Percentiles rank a stretch among this genome's conserved stretches.
These are phyloP conservation scores for Lasiosphaeris hirsuta DNA, from an alignment of 495 filamentous ascomycete species.

Conservation along the genomic window DNA sequence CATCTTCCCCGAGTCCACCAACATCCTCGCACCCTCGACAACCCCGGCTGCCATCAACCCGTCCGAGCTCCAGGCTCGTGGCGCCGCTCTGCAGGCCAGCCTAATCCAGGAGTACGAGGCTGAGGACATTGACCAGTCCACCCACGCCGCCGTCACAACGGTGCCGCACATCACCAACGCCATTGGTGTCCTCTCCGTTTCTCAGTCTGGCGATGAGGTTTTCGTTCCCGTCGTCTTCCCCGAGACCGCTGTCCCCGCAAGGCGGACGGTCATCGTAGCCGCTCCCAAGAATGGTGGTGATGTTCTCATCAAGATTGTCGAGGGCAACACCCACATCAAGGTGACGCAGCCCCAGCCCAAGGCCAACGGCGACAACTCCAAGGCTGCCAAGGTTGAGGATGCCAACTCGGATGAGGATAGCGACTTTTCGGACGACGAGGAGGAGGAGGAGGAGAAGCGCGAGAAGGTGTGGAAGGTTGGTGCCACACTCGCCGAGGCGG, in stretches of 20 bases:
- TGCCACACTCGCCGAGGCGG: conserved; percentile 79
- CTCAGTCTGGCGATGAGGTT: conserved; percentile 54
- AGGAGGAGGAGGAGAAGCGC: conserved; percentile 81
- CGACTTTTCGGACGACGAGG: conserved; percentile 61
- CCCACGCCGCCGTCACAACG: conserved; percentile 90
- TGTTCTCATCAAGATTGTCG: conserved; percentile 79
- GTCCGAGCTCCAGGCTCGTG: conserved; percentile 80
- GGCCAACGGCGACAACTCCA: conserved; percentile 52
- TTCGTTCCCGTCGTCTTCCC: conserved; percentile 77
- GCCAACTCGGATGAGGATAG: conserved; percentile 53
- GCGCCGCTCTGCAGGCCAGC: conserved; percentile 92
- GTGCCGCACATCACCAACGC: conserved; percentile 85
- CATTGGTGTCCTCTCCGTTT: conserved; percentile 80
- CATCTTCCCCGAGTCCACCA: conserved; percentile 78
- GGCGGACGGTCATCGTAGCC: conserved; percentile 72
- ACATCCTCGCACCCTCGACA: conserved; percentile 79
- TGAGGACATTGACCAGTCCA: conserved; percentile 92
- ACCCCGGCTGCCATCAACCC: conserved; percentile 79
- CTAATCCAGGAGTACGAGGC: conserved; percentile 87
- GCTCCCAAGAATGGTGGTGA: conserved; percentile 76
- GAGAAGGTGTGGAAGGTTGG: conserved; percentile 93
- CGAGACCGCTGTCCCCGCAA: conserved; percentile 86
- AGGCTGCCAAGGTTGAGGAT: conserved; percentile 40
- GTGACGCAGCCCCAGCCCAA: conserved; percentile 80
- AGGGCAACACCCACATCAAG: conserved; percentile 85